Percentiles rank a stretch among this genome's conserved stretches.
phyloP scores from a whole-genome alignment of 306 rosid species.

The Ormosia semicastrata region DNA sequence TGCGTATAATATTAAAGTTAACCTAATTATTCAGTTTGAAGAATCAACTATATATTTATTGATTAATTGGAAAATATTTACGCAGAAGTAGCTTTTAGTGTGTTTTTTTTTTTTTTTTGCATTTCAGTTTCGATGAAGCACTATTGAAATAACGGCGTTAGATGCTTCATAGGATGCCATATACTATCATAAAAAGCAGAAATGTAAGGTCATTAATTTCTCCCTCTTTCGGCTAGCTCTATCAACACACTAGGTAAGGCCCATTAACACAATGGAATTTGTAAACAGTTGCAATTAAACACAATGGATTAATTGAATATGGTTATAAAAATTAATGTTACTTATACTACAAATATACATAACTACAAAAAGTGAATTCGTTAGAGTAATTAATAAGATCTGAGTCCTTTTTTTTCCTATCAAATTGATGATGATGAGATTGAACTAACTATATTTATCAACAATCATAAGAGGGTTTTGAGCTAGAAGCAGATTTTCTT shows the following conservation, averaged over 20 bases:
- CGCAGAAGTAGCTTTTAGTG: not conserved
- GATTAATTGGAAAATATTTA: not conserved
- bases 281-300: too few species aligned
- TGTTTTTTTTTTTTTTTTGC: not conserved
- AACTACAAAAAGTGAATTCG: too few species aligned
- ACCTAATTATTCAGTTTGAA: not conserved
- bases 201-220: slow-evolving; percentile 32
- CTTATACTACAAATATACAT: too few species aligned
- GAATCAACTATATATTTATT: not conserved
- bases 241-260: not conserved
- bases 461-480: not conserved
- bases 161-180: slow-evolving; percentile 37
- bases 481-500: not conserved
- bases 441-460: too few species aligned
- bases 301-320: too few species aligned
- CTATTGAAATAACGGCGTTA: not conserved
- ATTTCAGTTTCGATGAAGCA: not conserved
- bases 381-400: not conserved
- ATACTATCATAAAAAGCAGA: slow-evolving; percentile 26
- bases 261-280: not conserved
- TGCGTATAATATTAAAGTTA: not conserved
- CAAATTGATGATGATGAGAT: too few species aligned
- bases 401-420: not conserved
- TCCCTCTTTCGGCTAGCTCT: slow-evolving; percentile 17
- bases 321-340: not conserved